Conservation (phyloP, 208 protist species). For the Trypanosoma mega region DNA sequence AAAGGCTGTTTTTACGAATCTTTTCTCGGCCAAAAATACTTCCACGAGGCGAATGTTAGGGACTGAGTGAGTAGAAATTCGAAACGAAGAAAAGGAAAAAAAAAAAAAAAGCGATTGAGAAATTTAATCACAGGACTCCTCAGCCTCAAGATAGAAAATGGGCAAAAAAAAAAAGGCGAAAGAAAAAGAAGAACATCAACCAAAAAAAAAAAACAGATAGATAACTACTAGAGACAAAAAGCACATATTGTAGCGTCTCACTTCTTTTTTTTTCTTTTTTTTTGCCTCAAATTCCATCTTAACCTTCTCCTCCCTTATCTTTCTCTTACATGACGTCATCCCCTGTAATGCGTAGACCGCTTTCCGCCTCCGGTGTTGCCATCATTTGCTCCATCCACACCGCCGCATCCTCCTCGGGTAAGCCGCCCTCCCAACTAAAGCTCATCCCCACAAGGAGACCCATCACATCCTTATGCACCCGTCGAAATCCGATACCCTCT, state of each 20-base stretch:
- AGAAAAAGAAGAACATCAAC: not conserved
- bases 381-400: slow-evolving; percentile 48
- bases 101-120: no score
- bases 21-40: no score
- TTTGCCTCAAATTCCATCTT: not conserved
- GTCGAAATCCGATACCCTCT: slow-evolving; percentile 59
- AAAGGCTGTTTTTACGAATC: no score
- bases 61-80: no score
- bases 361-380: slow-evolving; percentile 29
- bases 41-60: no score
- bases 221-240: slow-evolving; percentile 10
- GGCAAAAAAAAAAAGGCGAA: slow-evolving; percentile 15
- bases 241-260: not conserved
- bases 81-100: no score
- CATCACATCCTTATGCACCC: slow-evolving; percentile 62
- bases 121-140: not conserved
- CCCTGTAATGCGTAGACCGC: slow-evolving; percentile 51
- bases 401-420: slow-evolving; percentile 22
- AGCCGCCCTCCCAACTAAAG: slow-evolving; percentile 33
- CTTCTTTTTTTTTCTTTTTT: not conserved
- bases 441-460: slow-evolving; percentile 73
- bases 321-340: slow-evolving; percentile 28
- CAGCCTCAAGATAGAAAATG: not conserved
- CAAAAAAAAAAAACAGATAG: slow-evolving; percentile 8
- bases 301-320: slow-evolving; percentile 2